These are phyloP conservation scores for Diaporthe sp. DNA, from an alignment of 2,329 filamentous ascomycete species.

Conservation along the genomic window DNA sequence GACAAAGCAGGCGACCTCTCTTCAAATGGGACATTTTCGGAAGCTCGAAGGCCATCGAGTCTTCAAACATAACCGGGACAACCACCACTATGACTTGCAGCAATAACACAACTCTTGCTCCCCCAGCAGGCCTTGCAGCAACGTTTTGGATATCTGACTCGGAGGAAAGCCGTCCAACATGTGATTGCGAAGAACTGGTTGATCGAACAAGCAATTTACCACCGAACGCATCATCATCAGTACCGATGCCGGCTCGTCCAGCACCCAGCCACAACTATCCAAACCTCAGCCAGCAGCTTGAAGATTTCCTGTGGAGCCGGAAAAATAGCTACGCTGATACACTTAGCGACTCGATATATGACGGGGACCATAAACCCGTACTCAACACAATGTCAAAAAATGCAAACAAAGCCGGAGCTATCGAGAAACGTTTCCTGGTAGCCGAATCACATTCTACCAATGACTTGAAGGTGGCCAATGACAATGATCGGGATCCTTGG, in stretches of 20 bases:
- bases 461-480: fast-evolving
- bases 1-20: not conserved
- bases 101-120: not conserved
- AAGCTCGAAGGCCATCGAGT: not conserved
- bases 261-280: not conserved
- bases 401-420: fast-evolving
- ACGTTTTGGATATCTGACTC: not conserved
- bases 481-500: not conserved
- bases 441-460: fast-evolving
- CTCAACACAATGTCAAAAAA: not conserved
- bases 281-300: slow-evolving; percentile 1
- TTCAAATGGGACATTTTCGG: not conserved
- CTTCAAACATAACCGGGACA: not conserved
- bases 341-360: not conserved
- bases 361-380: not conserved
- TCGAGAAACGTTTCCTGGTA: not conserved
- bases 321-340: not conserved
- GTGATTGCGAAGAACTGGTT: not conserved
- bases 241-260: not conserved
- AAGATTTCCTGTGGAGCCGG: not conserved
- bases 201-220: not conserved
- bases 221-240: not conserved
- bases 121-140: not conserved
- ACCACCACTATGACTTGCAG: not conserved
- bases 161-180: fast-evolving